These are phyloP conservation scores for Emericellopsis cladophorae DNA, from an alignment of 2,329 filamentous ascomycete species.

Conservation along the genomic window DNA sequence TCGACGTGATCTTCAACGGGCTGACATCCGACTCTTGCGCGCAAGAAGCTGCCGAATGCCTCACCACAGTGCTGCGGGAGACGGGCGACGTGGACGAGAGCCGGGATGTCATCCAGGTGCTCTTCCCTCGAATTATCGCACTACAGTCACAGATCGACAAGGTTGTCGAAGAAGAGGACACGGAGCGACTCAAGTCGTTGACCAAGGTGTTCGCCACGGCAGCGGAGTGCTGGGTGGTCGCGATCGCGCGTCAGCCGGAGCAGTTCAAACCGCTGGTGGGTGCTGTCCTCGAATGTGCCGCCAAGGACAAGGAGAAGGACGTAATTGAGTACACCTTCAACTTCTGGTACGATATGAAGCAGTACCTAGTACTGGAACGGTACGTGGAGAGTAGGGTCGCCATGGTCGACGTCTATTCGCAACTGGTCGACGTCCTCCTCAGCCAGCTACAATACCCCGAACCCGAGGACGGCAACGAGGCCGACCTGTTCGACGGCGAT, in stretches of 20 bases:
- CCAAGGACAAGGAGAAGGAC: conserved; percentile 77
- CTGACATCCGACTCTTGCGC: conserved; percentile 66
- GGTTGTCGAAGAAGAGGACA: conserved; percentile 68
- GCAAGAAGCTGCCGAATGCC: conserved; percentile 79
- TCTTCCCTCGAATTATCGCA: conserved; percentile 71
- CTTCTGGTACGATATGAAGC: conserved; percentile 98
- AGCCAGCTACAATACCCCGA: conserved; percentile 79
- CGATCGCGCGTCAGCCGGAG: conserved; percentile 71
- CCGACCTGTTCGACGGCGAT: conserved; percentile 89
- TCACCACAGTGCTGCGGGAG: conserved; percentile 84
- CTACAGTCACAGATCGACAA: conserved; percentile 66
- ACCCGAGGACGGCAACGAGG: conserved; percentile 59
- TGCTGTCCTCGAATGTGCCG: conserved; percentile 81
- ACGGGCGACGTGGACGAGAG: conserved; percentile 91
- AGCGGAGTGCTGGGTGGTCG: conserved; percentile 85
- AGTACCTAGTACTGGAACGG: conserved; percentile 81
- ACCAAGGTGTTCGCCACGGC: conserved; percentile 88
- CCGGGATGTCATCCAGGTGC: conserved; percentile 63
- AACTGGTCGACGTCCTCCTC: conserved; percentile 86
- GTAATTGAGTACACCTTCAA: conserved; percentile 88
- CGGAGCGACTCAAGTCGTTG: conserved; percentile 74
- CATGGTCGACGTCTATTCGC: conserved; percentile 71
- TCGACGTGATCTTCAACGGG: conserved; percentile 69
- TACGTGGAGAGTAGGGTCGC: conserved; percentile 73
- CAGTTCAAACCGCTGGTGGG: conserved; percentile 82